phyloP scores from a whole-genome alignment of 2,329 filamentous ascomycete genomes.

The Cytospora leucostoma region DNA sequence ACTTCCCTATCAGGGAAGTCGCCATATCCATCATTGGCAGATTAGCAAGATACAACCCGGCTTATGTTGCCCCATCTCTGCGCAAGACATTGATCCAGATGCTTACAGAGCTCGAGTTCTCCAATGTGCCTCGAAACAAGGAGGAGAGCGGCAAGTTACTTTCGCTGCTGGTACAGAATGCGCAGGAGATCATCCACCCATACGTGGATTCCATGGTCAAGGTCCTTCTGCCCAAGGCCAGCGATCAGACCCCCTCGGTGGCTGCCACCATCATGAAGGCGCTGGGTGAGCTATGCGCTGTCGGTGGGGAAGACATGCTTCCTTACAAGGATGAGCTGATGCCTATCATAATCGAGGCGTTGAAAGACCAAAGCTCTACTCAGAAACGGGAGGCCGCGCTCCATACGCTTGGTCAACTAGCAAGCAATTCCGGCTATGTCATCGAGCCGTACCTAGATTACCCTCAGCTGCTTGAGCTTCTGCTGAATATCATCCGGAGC shows the following conservation, averaged over 20 bases:
- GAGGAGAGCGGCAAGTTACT: slow-evolving; percentile 94
- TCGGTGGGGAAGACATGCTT: slow-evolving; percentile 92
- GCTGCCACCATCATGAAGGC: slow-evolving; percentile 94
- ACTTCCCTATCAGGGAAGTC: slow-evolving; percentile 89
- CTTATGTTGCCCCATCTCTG: slow-evolving; percentile 94
- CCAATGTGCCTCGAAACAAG: slow-evolving; percentile 89
- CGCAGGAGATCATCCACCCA: slow-evolving; percentile 88
- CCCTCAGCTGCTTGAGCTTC: slow-evolving; percentile 85
- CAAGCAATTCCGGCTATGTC: slow-evolving; percentile 96
- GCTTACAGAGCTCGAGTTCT: slow-evolving; percentile 93
- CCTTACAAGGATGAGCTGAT: slow-evolving; percentile 89
- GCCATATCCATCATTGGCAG: slow-evolving; percentile 96
- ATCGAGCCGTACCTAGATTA: slow-evolving; percentile 96
- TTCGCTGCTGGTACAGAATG: slow-evolving; percentile 89
- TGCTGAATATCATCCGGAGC: slow-evolving; percentile 91
- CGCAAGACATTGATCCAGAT: slow-evolving; percentile 95
- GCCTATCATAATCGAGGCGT: slow-evolving; percentile 89
- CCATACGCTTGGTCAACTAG: slow-evolving; percentile 85
- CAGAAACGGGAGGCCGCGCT: slow-evolving; percentile 89
- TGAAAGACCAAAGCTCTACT: slow-evolving; percentile 91
- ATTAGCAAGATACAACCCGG: slow-evolving; percentile 86
- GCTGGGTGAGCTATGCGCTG: slow-evolving; percentile 89
- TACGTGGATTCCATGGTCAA: slow-evolving; percentile 97
- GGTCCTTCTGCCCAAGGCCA: slow-evolving; percentile 89
- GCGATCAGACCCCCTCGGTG: slow-evolving; percentile 81